These are phyloP conservation scores for Globisporangium yorkense DNA, from an alignment of 352 stramenopile species.

Conservation along the genomic window DNA sequence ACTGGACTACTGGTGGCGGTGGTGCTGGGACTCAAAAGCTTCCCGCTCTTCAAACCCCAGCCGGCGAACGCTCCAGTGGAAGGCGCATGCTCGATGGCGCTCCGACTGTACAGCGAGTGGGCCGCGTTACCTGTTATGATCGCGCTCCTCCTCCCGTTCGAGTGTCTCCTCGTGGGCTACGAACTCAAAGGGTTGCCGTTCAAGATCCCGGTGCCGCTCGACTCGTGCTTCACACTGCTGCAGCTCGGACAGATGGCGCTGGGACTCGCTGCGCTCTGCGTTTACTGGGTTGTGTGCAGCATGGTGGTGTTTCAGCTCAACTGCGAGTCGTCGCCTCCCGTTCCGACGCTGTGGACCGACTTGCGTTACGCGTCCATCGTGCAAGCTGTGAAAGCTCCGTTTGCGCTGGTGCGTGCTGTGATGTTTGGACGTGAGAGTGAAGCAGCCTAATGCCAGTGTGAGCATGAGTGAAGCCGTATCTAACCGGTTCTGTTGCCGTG, in stretches of 20 bases:
- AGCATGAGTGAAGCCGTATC: no score
- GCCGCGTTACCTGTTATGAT: slow-evolving; percentile 39
- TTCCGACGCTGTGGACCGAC: slow-evolving; percentile 58
- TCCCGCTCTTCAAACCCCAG: slow-evolving; percentile 64
- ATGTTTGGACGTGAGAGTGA: background rate
- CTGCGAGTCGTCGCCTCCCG: slow-evolving; percentile 40
- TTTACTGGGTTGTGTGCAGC: slow-evolving; percentile 20
- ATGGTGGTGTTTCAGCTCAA: slow-evolving; percentile 49
- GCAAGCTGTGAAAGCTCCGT: slow-evolving; percentile 30
- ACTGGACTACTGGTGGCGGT: slow-evolving; percentile 22
- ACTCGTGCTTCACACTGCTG: slow-evolving; percentile 32
- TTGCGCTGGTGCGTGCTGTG: slow-evolving; percentile 37
- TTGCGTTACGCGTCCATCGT: slow-evolving; percentile 33
- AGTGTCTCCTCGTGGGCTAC: slow-evolving; percentile 48
- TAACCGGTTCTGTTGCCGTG: background rate
- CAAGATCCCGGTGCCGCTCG: slow-evolving; percentile 21
- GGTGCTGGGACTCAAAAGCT: slow-evolving; percentile 35
- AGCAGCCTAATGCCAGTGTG: background rate
- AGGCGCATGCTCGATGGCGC: slow-evolving; percentile 36
- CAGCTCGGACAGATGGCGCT: slow-evolving; percentile 23
- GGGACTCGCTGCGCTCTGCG: slow-evolving; percentile 18
- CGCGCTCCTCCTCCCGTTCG: slow-evolving; percentile 35
- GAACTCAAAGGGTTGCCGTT: slow-evolving; percentile 8
- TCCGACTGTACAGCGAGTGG: slow-evolving; percentile 59
- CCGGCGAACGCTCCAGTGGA: slow-evolving; percentile 33